Evolutionary conservation across 2,329 filamentous ascomycete genomes (phyloP), one percentile per base, ranked within the genome.

Genomic region (Periconia sp.): DNA sequence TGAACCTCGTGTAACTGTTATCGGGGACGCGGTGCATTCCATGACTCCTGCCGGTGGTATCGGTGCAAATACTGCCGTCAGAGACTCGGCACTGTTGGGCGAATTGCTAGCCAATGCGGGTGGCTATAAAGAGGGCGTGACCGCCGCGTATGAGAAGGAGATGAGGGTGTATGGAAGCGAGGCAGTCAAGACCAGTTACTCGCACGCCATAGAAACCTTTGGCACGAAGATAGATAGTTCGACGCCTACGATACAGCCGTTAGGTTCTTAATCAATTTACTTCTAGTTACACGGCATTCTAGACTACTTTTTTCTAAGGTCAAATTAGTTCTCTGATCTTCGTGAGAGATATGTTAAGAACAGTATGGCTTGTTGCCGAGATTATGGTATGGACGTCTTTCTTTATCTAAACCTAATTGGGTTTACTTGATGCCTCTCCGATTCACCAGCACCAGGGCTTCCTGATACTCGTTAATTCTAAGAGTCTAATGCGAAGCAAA

Each of bases 121-220:
- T 3, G 57, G 57, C 1, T 59, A 38, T 18, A 57, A 55, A 40
- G 57, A 63, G 12, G 66, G 59, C 9, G 52, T 70, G 8, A 77
- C 73, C 0, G 64, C 55, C 11, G 54, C 48, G 9, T 71, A 69
- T 37, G 69, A 72, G 42, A 63, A 64, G 19, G 65, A 63, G 35
- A 70, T 71, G 67, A 57, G 66, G 10, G 52, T 63, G 7, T 68
- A 71, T 43, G 68, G 53, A 2, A 63, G 55, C 28, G 62, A 59
- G 40, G 65, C 61, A 3, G 84, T 86, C 9, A 59, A 64, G 19
- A 51, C 63, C 31, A 86, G 82, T 42, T 86, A 83, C 52, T 70
- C 65, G 1, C 50, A 57, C 9, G 57, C 61, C 5, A 16, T 25
- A 7, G 33, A 10, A 4, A 36, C 44, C 11, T 60, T 59, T 18